phyloP scores from a whole-genome alignment of 768 basidiomycete genomes.

The Roridomyces roridus region DNA sequence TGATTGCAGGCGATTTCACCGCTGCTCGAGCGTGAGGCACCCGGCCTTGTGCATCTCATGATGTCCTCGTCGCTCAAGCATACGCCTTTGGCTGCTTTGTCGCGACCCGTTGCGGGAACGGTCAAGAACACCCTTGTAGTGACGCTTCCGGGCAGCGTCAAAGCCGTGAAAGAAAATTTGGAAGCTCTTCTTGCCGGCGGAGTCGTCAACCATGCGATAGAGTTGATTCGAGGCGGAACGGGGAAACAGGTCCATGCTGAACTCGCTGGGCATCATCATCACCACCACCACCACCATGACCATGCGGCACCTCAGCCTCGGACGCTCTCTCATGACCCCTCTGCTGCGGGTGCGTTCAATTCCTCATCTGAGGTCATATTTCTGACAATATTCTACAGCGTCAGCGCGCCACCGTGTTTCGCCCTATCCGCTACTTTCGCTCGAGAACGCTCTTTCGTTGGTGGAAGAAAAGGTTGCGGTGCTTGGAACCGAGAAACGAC shows the following conservation, averaged over 20 bases:
- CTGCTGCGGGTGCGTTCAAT: conserved; percentile 60
- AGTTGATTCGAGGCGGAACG: conserved; percentile 71
- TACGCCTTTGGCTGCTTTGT: conserved; percentile 82
- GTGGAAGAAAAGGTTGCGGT: conserved; percentile 56
- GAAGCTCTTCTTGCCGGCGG: conserved; percentile 62
- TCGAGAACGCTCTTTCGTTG: conserved; percentile 66
- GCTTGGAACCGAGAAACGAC: conserved; percentile 44
- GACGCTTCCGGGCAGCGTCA: conserved; percentile 85
- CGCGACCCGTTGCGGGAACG: conserved; percentile 83
- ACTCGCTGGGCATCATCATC: conserved; percentile 38
- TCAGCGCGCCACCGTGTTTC: conserved; percentile 77
- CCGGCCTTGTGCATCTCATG: conserved; percentile 80
- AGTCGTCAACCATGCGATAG: conserved; percentile 73
- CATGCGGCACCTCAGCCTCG: conserved; percentile 58
- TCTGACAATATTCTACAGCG: conserved; percentile 45
- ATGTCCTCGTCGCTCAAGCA: conserved; percentile 70
- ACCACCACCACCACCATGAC: conserved; percentile 35
- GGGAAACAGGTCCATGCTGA: conserved; percentile 63
- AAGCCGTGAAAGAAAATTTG: conserved; percentile 83
- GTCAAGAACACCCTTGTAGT: conserved; percentile 69
- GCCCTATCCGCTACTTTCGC: conserved; percentile 73
- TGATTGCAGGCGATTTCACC: conserved; percentile 60
- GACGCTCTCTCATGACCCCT: conserved; percentile 74
- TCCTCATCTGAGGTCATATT: not conserved
- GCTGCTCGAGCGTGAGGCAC: conserved; percentile 67